phyloP scores from a whole-genome alignment of 2,329 filamentous ascomycete genomes.

The Eutypa lata region DNA sequence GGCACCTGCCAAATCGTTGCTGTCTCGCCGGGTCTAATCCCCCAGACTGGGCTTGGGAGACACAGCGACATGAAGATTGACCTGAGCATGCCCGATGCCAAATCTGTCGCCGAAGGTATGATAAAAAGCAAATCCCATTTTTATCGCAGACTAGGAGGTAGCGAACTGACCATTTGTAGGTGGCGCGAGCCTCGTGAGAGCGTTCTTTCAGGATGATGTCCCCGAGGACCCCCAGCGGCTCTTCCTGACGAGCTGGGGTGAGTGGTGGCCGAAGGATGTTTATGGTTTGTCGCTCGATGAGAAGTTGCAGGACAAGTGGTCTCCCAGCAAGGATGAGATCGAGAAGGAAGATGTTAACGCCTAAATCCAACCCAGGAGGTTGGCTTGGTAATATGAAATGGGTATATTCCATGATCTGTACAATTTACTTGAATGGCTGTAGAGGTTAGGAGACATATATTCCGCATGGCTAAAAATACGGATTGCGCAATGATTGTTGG shows the following conservation, averaged over 20 bases:
- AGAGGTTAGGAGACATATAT: no score
- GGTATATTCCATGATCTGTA: background rate
- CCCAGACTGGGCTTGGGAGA: conserved; percentile 40
- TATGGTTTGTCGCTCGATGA: conserved; percentile 40
- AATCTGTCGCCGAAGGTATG: conserved; percentile 43
- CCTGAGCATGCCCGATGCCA: conserved; percentile 42
- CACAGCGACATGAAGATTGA: conserved; percentile 26
- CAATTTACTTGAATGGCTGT: no score
- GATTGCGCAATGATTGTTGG: no score
- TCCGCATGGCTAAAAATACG: no score
- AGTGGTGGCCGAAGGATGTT: conserved; percentile 50
- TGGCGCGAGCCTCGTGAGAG: conserved; percentile 41
- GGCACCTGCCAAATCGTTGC: conserved; percentile 45
- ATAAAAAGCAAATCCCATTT: background rate
- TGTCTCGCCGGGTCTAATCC: conserved; percentile 52
- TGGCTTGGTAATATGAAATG: background rate
- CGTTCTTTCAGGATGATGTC: conserved; percentile 42
- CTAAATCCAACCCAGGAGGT: conserved; percentile 1
- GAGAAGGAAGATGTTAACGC: conserved; percentile 38
- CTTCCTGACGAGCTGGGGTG: conserved; percentile 54
- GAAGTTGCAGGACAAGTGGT: conserved; percentile 50
- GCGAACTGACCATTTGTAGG: conserved; percentile 27
- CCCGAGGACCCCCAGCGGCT: conserved; percentile 50
- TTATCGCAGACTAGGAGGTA: no score
- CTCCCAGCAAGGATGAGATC: conserved; percentile 42